Conservation (phyloP, 2,329 filamentous ascomycete genomes). For the Alternaria sp. region DNA sequence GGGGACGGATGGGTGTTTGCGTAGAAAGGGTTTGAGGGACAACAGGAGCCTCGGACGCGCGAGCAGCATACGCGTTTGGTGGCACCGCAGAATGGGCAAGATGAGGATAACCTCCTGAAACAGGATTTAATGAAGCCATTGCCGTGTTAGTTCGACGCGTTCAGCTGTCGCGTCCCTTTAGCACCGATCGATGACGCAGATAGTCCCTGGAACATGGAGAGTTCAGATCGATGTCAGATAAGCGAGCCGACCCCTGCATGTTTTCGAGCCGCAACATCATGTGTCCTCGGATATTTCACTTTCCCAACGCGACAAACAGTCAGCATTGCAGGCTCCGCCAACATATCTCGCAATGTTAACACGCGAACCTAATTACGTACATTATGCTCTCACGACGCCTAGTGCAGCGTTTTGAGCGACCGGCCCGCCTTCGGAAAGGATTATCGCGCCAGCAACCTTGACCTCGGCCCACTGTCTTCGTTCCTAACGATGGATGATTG, state of each 20-base stretch:
- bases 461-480: background rate
- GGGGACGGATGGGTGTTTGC: background rate
- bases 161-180: conserved; percentile 16
- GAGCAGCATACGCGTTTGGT: background rate
- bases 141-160: conserved; percentile 13
- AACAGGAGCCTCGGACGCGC: background rate
- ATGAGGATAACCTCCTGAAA: background rate
- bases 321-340: no score
- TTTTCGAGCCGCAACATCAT: background rate
- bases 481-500: background rate
- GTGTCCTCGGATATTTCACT: background rate
- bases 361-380: background rate
- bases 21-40: background rate
- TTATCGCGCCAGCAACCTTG: background rate
- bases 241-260: conserved; percentile 23
- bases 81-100: background rate
- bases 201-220: conserved; percentile 31
- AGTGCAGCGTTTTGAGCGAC: background rate
- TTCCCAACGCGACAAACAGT: background rate
- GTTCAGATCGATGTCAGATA: conserved; percentile 29
- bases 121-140: background rate
- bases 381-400: background rate
- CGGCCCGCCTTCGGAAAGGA: background rate
- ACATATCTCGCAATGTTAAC: rapidly evolving
- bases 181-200: conserved; percentile 38